phyloP scores from a whole-genome alignment of 306 rosid genomes.

The Vigna nakashimae region DNA sequence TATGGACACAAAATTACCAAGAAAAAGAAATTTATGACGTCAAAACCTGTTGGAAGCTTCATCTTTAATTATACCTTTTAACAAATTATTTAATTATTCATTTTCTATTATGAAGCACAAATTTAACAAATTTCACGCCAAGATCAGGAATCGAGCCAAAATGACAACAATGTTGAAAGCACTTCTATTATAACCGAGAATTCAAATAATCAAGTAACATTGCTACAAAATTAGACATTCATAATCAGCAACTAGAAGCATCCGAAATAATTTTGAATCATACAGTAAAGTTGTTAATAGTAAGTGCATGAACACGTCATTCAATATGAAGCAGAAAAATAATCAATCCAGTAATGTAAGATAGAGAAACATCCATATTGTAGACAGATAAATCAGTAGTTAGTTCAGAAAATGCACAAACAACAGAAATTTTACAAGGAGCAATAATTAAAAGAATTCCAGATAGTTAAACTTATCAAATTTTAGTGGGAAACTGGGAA shows the following conservation, averaged over 20 bases:
- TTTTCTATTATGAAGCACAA: too few relatives aligned
- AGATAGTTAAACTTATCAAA: conserved; percentile 15
- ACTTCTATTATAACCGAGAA: background rate
- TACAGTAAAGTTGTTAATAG: background rate
- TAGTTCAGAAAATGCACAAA: background rate
- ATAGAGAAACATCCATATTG: conserved; percentile 83
- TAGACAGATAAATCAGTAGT: conserved; percentile 68
- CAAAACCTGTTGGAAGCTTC: background rate
- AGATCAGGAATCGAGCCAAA: too few relatives aligned
- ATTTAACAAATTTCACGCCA: too few relatives aligned
- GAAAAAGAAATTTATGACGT: background rate
- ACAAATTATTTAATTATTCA: too few relatives aligned
- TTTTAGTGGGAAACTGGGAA: conserved; percentile 15
- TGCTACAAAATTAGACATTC: too few relatives aligned
- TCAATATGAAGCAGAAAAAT: conserved; percentile 21
- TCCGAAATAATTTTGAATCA: background rate
- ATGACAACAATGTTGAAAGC: too few relatives aligned
- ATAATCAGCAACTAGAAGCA: background rate
- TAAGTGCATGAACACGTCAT: conserved; percentile 19
- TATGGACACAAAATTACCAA: background rate
- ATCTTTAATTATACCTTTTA: background rate
- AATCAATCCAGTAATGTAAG: conserved; percentile 68
- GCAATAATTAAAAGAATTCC: conserved; percentile 2
- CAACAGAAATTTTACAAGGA: conserved; percentile 13
- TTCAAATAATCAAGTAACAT: too few relatives aligned